Evolutionary conservation across 2,329 filamentous ascomycete genomes (phyloP), one percentile per base, ranked within the genome.

Genomic region (Cryphonectria naterciae): DNA sequence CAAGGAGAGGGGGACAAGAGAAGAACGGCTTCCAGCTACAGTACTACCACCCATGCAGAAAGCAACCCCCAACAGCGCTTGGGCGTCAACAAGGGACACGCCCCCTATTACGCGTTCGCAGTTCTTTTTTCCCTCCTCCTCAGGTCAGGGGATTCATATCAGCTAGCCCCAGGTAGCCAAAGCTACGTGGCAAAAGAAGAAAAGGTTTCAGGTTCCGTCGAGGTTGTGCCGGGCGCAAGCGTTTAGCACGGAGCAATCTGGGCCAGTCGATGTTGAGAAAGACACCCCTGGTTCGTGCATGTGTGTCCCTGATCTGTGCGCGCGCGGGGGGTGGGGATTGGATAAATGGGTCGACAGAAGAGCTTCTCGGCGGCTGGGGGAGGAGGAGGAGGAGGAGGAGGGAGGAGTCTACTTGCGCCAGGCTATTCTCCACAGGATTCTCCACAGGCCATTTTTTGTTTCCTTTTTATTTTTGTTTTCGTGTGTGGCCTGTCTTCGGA

Each of bases 361-460:
- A 49, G 46, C 46, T 49, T 8, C 46, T 22, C 46, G 46, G 22
- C 46, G 46, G 19, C 46, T 49, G 43, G 17, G 43, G 19, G 19
- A 1, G 8, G 11, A 11, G 11, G 8, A 4, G 6, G 13, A 3
- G 3, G 28, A 1, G 11, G 11, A 39, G 8, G 4, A 5, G 1
- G 11, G 11, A 39, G 8, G 4, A 5, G 1, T 46, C 43, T 19
- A 46, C 43, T 19, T 8, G 19, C 46, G 19, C 19, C 5, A n/a
- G 46, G 46, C n/a, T 5, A 8, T 49, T 49, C 46, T n/a, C 46
- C 46, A 49, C 46, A n/a, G 46, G 28, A 1, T 32, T 32, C 46
- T n/a, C 46, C 46, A 49, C 46, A n/a, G 46, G 28, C 28, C 3
- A 2, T 32, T 32, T 32, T 32, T 32, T 32, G 28, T 32, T 32